Evolutionary conservation across 768 basidiomycete genomes (phyloP), one percentile per base, ranked within the genome.

Genomic region (Tremella yokohamensis): DNA sequence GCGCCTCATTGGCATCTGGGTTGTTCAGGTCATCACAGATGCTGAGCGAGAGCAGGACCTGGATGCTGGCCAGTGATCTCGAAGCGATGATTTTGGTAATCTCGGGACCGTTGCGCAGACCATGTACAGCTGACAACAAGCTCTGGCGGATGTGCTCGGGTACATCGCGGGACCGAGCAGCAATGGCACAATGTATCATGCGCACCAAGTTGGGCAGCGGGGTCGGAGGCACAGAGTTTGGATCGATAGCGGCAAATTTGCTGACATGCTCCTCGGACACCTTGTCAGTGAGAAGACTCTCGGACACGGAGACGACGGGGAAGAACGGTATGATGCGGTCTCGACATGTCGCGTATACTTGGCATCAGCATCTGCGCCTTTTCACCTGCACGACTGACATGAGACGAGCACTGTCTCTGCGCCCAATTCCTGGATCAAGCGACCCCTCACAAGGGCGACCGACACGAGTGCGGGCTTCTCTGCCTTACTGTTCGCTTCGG

Each of bases 301-400:
- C 63, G 9, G 63, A 54, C 24, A 60, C 63, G 8, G 63, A 60
- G 1, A 64, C 52, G 29, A 64, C 63, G 0, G 63, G 63, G 47
- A 64, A 64, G n/a, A 64, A 40, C 1, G 63, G 58, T 39, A 61
- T 64, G 15, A 64, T 56, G 13, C 56, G 59, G 18, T 57, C 50
- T 26, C 58, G 51, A 29, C 58, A 54, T 3, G 58, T 64, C 48
- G 29, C 29, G 29, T 34, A 51, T 49, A 9, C 7, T 29, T 34
- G 15, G 4, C 19, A 8, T 19, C 29, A 16, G 15, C 22, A 6
- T 8, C 24, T 20, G 26, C 24, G 12, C 8, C 22, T 34, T 40
- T 44, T n/a, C 6, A 34, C 29, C 11, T 11, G 29, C 29, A 34
- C 6, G 29, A 34, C 29, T 34, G 29, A 58, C 57, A 29, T 16